Percentiles rank a stretch among this genome's conserved stretches.
phyloP scores from a whole-genome alignment of 169 alveolate genomes.

The Plasmodium knowlesi region DNA sequence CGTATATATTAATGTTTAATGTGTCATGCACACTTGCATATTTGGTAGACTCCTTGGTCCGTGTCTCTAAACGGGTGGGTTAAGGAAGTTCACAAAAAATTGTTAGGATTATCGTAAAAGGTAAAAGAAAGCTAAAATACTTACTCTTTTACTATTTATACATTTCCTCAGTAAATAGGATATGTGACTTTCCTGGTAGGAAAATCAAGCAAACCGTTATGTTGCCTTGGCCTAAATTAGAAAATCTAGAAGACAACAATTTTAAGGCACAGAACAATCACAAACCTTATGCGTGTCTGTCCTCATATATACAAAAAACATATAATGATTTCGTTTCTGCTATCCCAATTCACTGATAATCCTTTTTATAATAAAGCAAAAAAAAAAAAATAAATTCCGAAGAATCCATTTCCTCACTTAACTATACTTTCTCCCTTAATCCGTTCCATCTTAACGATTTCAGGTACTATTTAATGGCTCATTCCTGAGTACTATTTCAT shows the following conservation, averaged over 20 bases:
- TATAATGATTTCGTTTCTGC: background rate
- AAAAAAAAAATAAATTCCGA: background rate
- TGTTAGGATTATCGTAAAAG: constrained; percentile 56
- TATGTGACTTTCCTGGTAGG: background rate
- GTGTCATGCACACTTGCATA: constrained; percentile 50
- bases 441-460: constrained; percentile 35
- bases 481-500: constrained; percentile 93
- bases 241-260: background rate
- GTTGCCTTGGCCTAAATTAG: background rate
- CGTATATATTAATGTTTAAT: too few species aligned
- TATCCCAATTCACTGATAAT: constrained; percentile 31
- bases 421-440: background rate
- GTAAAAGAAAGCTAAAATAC: background rate
- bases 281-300: background rate
- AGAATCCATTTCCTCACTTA: background rate
- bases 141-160: background rate
- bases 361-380: constrained; percentile 29
- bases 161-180: constrained; percentile 34
- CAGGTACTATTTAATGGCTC: constrained; percentile 78
- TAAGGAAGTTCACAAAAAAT: constrained; percentile 26
- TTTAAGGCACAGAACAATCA: background rate
- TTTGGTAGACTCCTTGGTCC: constrained; percentile 96
- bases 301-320: background rate
- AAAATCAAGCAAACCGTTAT: background rate
- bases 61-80: constrained; percentile 95